phyloP scores from a whole-genome alignment of 2,329 filamentous ascomycete species.

The Geosmithia putterillii region DNA sequence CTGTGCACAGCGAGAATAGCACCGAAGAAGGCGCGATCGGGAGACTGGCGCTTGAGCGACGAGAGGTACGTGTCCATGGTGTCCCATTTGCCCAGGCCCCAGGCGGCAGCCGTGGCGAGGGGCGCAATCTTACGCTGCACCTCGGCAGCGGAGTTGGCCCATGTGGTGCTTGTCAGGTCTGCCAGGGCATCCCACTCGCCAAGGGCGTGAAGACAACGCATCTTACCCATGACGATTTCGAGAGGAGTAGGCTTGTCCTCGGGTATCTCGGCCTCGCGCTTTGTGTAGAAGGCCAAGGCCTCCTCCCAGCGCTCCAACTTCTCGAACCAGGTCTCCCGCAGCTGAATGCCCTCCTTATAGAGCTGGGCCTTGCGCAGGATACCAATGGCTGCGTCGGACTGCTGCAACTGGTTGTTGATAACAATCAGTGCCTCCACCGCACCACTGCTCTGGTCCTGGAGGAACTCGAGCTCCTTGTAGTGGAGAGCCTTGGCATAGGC shows the following conservation, averaged over 20 bases:
- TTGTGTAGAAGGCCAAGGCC: constrained; percentile 81
- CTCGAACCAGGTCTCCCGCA: constrained; percentile 98
- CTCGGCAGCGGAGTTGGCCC: constrained; percentile 79
- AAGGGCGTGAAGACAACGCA: constrained; percentile 93
- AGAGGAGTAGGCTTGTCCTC: constrained; percentile 52
- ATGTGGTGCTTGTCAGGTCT: constrained; percentile 79
- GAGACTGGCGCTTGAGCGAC: constrained; percentile 87
- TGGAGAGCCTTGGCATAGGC: constrained; percentile 96
- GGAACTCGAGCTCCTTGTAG: constrained; percentile 97
- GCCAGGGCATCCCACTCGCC: constrained; percentile 96
- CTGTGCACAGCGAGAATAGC: constrained; percentile 90
- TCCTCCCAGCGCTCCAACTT: constrained; percentile 98
- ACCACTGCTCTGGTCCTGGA: constrained; percentile 91
- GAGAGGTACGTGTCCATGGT: constrained; percentile 95
- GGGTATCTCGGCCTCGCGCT: constrained; percentile 61
- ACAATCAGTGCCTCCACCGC: constrained; percentile 96
- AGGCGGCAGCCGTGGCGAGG: constrained; percentile 87
- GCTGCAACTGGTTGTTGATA: constrained; percentile 98
- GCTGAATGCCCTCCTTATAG: constrained; percentile 83
- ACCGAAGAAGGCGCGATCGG: constrained; percentile 94
- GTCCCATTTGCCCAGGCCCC: constrained; percentile 95
- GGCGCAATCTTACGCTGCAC: constrained; percentile 86
- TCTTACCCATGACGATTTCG: constrained; percentile 98
- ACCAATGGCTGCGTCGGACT: constrained; percentile 95
- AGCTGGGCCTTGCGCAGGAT: constrained; percentile 92